Conservation (phyloP, 176 grass and related monocot genomes). For the Leersia perrieri region DNA sequence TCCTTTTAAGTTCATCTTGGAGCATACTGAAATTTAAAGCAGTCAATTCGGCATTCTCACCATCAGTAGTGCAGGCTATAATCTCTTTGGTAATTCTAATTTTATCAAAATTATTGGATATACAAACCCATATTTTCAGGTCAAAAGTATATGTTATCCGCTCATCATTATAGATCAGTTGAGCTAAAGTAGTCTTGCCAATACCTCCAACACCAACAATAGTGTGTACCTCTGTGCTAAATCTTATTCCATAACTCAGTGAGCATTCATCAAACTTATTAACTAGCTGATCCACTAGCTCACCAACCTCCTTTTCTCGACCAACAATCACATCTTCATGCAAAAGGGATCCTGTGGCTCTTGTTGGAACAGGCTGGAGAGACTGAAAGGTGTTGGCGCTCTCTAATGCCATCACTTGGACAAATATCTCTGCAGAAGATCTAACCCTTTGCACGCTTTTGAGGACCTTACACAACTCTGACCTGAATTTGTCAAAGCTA, state of each 20-base stretch:
- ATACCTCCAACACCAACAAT: conserved; percentile 40
- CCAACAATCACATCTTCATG: conserved; percentile 14
- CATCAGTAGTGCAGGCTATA: background rate
- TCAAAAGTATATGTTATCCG: conserved; percentile 8
- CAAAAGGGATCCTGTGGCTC: conserved; percentile 2
- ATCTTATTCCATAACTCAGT: no score
- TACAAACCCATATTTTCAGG: conserved; percentile 37
- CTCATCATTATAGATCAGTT: conserved; percentile 24
- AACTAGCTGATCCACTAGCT: conserved; percentile 7
- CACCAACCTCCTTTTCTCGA: conserved; percentile 22
- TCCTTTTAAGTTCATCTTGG: background rate
- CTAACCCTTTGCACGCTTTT: conserved; percentile 24
- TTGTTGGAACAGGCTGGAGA: background rate
- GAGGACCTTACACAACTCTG: background rate
- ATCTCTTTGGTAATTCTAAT: conserved; percentile 10
- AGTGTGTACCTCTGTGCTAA: background rate
- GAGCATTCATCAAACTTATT: background rate
- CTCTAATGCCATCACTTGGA: background rate
- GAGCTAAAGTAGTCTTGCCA: conserved; percentile 42
- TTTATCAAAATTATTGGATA: conserved; percentile 30
- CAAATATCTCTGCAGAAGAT: conserved; percentile 22
- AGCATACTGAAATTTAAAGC: conserved; percentile 20
- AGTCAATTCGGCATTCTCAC: background rate
- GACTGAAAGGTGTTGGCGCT: background rate
- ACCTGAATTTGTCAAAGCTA: background rate